Evolutionary conservation across 2,329 filamentous ascomycete genomes (phyloP).

Genomic region (Nakataea oryzae): DNA sequence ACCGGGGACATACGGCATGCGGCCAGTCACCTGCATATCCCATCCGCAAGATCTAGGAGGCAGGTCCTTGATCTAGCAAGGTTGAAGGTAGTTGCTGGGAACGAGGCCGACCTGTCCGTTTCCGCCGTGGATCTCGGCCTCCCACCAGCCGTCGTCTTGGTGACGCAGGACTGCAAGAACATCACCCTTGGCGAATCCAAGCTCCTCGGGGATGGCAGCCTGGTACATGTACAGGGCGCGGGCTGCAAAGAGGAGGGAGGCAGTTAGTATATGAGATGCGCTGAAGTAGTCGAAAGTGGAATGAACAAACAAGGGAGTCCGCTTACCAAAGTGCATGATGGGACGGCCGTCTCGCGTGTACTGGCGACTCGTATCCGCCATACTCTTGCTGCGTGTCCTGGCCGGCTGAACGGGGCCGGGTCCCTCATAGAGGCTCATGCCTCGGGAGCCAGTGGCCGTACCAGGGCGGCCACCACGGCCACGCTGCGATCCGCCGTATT

Average conservation of each 20-base stretch:
- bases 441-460: slow-evolving; percentile 33
- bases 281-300: no score
- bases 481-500: slow-evolving; percentile 34
- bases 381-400: slow-evolving; percentile 66
- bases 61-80: slow-evolving; percentile 29
- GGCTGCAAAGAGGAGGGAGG: slow-evolving; percentile 51
- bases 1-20: neutral
- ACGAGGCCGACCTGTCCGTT: slow-evolving; percentile 50
- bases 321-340: slow-evolving; percentile 90
- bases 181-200: slow-evolving; percentile 88
- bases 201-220: slow-evolving; percentile 88
- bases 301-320: slow-evolving; percentile 5
- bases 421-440: slow-evolving; percentile 48
- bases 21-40: neutral
- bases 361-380: slow-evolving; percentile 71
- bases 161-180: slow-evolving; percentile 77
- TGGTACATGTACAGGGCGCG: slow-evolving; percentile 90
- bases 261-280: no score
- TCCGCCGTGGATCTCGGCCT: slow-evolving; percentile 77
- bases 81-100: slow-evolving; percentile 58
- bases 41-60: neutral
- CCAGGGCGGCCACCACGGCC: slow-evolving; percentile 38
- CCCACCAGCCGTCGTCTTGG: slow-evolving; percentile 99
- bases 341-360: slow-evolving; percentile 78
- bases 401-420: slow-evolving; percentile 27